These are phyloP conservation scores for Pyrenochaeta sp. DNA, from an alignment of 2,329 filamentous ascomycete genomes.

Conservation along the genomic window DNA sequence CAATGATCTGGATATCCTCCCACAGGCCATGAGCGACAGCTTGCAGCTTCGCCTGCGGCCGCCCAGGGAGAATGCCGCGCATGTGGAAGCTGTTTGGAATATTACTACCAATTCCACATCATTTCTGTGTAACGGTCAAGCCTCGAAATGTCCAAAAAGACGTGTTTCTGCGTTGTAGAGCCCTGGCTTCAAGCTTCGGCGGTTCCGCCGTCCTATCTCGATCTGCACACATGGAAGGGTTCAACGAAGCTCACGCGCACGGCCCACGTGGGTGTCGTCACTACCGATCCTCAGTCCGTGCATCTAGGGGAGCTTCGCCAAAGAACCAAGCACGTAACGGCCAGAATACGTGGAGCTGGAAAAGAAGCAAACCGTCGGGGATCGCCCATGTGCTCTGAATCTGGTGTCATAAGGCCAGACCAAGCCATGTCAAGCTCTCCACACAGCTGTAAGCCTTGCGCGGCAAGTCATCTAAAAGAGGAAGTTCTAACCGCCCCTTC, in stretches of 20 bases:
- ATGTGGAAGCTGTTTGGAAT: conserved; percentile 54
- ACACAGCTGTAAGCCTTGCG: conserved; percentile 12
- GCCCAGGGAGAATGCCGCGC: conserved; percentile 81
- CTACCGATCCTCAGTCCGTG: neutral
- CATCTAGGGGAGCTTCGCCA: no score
- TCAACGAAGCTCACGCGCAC: conserved; percentile 42
- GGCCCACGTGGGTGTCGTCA: conserved; percentile 40
- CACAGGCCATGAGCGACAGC: conserved; percentile 77
- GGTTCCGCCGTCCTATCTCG: conserved; percentile 7
- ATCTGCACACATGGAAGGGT: conserved; percentile 12
- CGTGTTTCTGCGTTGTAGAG: neutral
- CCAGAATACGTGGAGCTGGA: neutral
- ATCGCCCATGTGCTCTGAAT: neutral
- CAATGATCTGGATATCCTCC: conserved; percentile 76
- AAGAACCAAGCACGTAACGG: no score
- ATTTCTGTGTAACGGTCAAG: conserved; percentile 11
- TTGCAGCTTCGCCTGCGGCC: conserved; percentile 79
- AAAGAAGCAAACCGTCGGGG: neutral
- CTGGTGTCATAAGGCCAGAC: neutral
- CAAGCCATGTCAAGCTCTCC: neutral
- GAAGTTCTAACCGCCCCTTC: no score
- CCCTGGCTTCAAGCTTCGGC: neutral
- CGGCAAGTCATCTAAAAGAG: neutral
- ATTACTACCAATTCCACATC: conserved; percentile 36
- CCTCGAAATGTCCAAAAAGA: neutral